Conservation (phyloP, 2,329 filamentous ascomycete genomes). For the Aspergillus bombycis region DNA sequence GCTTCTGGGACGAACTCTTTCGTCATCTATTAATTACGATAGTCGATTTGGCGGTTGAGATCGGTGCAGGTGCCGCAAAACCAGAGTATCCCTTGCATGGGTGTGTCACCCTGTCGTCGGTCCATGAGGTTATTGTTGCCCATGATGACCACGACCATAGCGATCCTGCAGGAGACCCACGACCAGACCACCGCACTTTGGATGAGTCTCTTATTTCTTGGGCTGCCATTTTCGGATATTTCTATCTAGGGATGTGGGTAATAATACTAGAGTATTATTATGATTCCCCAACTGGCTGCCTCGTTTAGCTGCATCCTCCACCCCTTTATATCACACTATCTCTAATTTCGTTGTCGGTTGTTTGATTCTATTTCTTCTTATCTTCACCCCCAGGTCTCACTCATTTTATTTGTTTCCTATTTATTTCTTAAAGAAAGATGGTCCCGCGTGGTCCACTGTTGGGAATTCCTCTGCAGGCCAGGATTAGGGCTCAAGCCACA, state of each 20-base stretch:
- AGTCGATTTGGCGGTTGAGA: conserved; percentile 3
- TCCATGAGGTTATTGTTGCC: conserved; percentile 23
- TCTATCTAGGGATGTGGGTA: conserved; percentile 11
- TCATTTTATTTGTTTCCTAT: conserved; percentile 6
- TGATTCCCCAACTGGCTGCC: conserved; percentile 5
- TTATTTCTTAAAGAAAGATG: conserved; percentile 8
- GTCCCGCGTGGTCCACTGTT: not conserved
- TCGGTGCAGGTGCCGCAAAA: conserved; percentile 6
- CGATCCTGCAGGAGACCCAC: conserved; percentile 19
- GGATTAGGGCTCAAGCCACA: conserved; percentile 17
- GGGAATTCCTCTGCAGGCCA: conserved; percentile 8
- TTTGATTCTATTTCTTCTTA: conserved; percentile 11
- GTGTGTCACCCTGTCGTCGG: conserved; percentile 20
- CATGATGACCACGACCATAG: conserved; percentile 16
- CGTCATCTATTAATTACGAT: conserved; percentile 7
- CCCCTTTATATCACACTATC: conserved; percentile 19
- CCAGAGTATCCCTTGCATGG: conserved; percentile 25
- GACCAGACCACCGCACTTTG: conserved; percentile 8
- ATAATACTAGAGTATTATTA: conserved; percentile 2
- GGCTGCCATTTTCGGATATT: conserved; percentile 1
- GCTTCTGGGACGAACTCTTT: not conserved
- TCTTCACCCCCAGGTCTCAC: not conserved
- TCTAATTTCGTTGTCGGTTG: conserved; percentile 9
- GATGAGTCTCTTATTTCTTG: conserved; percentile 13
- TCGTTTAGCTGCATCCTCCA: conserved; percentile 15